Evolutionary conservation across 2,329 filamentous ascomycete species (phyloP).

Genomic region (Xylaria polymorpha): DNA sequence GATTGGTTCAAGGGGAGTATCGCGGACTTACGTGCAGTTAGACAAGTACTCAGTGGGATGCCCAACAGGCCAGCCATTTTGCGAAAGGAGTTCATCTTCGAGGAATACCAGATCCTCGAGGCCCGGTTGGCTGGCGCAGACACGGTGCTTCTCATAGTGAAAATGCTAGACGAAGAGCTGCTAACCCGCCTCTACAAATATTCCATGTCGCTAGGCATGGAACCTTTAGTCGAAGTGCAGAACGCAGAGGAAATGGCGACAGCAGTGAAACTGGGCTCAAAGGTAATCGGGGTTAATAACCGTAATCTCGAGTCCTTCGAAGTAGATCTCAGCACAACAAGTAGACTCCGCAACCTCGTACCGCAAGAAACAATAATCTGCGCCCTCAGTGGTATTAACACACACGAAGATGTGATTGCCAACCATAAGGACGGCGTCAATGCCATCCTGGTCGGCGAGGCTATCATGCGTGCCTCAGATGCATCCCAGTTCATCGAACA

Average conservation of each 20-base stretch:
- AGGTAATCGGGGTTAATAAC: slow-evolving; percentile 98
- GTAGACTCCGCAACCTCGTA: slow-evolving; percentile 86
- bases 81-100: slow-evolving; percentile 97
- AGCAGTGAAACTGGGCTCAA: slow-evolving; percentile 85
- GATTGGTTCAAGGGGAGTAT: slow-evolving; percentile 99
- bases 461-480: slow-evolving; percentile 91
- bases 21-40: slow-evolving; percentile 87
- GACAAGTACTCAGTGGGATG: slow-evolving; percentile 90
- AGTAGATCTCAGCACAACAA: slow-evolving; percentile 93
- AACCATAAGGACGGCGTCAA: slow-evolving; percentile 92
- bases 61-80: slow-evolving; percentile 91
- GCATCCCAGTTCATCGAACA: slow-evolving; percentile 85
- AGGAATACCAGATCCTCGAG: slow-evolving; percentile 98
- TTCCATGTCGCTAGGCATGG: slow-evolving; percentile 92
- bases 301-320: slow-evolving; percentile 96
- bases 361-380: slow-evolving; percentile 88
- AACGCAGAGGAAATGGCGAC: slow-evolving; percentile 91
- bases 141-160: slow-evolving; percentile 94
- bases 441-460: slow-evolving; percentile 93
- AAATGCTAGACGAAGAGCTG: slow-evolving; percentile 86
- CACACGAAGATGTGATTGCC: slow-evolving; percentile 85
- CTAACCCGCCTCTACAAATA: slow-evolving; percentile 87
- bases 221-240: slow-evolving; percentile 96
- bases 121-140: slow-evolving; percentile 92
- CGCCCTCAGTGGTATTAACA: slow-evolving; percentile 93